Conservation (phyloP, 2,329 filamentous ascomycete genomes). For the Xylariomycetidae sp. region DNA sequence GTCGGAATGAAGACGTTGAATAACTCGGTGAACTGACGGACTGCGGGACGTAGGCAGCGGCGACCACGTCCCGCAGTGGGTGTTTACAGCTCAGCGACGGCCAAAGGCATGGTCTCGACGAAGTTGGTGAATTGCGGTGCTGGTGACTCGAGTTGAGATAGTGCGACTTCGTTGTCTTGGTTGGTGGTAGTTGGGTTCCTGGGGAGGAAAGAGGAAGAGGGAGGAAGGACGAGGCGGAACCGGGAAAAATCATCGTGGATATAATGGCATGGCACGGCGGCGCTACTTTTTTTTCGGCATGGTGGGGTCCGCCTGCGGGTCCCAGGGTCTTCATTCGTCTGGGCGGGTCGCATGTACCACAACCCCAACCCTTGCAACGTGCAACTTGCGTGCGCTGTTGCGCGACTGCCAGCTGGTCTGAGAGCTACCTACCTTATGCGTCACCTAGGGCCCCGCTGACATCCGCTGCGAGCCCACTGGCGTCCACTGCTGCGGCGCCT, state of each 20-base stretch:
- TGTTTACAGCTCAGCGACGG: conserved; percentile 88
- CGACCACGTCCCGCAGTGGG: conserved; percentile 67
- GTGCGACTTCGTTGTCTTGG: conserved; percentile 63
- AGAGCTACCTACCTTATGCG: too few species aligned
- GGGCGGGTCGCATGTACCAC: too few species aligned
- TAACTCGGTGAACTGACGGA: conserved; percentile 80
- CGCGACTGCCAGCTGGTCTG: too few species aligned
- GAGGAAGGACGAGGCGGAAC: conserved; percentile 26
- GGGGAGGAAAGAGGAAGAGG: conserved; percentile 27
- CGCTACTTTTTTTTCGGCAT: too few species aligned
- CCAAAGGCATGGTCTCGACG: conserved; percentile 70
- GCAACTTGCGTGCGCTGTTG: too few species aligned
- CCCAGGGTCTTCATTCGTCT: too few species aligned
- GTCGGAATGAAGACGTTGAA: conserved; percentile 51
- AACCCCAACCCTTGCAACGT: too few species aligned
- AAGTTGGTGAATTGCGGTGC: conserved; percentile 51
- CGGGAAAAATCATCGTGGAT: too few species aligned
- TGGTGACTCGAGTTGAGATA: conserved; percentile 36
- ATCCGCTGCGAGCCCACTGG: not conserved
- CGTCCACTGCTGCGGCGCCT: not conserved
- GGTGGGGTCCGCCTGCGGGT: too few species aligned
- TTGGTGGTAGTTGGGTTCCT: conserved; percentile 28
- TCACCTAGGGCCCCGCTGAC: not conserved
- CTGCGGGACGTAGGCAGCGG: conserved; percentile 58
- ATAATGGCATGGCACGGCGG: too few species aligned